Conservation (phyloP, 2,329 filamentous ascomycete species). For the Huntiella moniliformis region DNA sequence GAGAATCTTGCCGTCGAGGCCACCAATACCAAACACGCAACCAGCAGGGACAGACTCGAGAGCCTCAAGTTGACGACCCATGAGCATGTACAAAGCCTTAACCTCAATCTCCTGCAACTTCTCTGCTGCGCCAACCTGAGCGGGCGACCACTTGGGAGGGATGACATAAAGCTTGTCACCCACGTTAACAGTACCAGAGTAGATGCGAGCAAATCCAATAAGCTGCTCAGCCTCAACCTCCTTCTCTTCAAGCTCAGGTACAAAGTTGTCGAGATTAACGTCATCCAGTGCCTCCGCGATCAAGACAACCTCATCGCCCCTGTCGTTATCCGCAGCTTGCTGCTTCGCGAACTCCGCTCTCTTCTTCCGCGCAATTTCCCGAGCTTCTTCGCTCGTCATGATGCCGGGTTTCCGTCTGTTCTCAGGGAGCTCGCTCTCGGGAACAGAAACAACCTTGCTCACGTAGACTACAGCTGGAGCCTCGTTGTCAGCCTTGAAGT, state of each 20-base stretch:
- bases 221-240: constrained; percentile 64
- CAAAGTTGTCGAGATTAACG: constrained; percentile 37
- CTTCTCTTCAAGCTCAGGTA: constrained; percentile 31
- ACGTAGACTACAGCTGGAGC: constrained; percentile 85
- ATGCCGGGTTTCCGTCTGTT: constrained; percentile 57
- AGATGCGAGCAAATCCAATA: constrained; percentile 85
- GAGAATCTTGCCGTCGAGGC: constrained; percentile 79
- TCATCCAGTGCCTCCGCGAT: constrained; percentile 10
- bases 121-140: constrained; percentile 50
- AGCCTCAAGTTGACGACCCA: constrained; percentile 76
- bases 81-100: constrained; percentile 79
- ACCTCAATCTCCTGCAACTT: constrained; percentile 69
- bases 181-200: constrained; percentile 74
- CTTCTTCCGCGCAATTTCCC: constrained; percentile 74
- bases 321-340: constrained; percentile 37
- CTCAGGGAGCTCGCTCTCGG: constrained; percentile 75
- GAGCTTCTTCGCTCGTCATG: constrained; percentile 74
- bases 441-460: constrained; percentile 94
- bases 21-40: constrained; percentile 86
- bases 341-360: constrained; percentile 71
- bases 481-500: constrained; percentile 50
- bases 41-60: constrained; percentile 75
- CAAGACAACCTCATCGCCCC: constrained; percentile 15
- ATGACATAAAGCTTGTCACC: constrained; percentile 85
- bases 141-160: constrained; percentile 80